Percentiles rank a stretch among this genome's conserved stretches.
Evolutionary conservation across 306 rosid species (phyloP).

Genomic region (Prunus armeniaca): DNA sequence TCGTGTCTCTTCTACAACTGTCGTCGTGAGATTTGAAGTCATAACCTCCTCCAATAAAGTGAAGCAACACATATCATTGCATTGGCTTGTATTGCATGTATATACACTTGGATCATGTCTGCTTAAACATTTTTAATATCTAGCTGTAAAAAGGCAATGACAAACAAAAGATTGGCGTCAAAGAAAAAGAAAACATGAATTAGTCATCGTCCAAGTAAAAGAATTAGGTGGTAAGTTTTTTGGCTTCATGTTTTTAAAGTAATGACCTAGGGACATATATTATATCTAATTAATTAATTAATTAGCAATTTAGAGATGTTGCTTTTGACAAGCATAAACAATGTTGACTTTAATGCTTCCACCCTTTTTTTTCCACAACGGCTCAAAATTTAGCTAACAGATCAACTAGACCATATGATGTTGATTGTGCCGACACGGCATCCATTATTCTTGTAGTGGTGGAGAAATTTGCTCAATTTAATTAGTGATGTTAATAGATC

Average conservation of each 20-base stretch:
- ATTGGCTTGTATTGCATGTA: too few species aligned
- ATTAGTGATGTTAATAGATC: conserved; percentile 15
- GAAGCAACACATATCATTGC: too few species aligned
- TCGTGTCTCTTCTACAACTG: too few species aligned
- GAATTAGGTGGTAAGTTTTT: conserved; percentile 26
- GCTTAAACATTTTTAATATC: too few species aligned
- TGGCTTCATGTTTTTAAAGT: not conserved
- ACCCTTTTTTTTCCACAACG: conserved; percentile 12
- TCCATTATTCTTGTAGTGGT: not conserved
- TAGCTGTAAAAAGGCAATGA: not conserved
- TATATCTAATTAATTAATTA: not conserved
- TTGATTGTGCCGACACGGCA: conserved; percentile 24
- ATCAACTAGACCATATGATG: not conserved
- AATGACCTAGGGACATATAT: not conserved
- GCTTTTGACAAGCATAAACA: conserved; percentile 13
- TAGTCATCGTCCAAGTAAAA: conserved; percentile 22
- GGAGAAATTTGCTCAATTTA: not conserved
- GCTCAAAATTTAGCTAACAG: conserved; percentile 1
- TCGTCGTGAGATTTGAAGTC: too few species aligned
- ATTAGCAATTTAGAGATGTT: not conserved
- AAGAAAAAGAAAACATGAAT: not conserved
- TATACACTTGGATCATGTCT: too few species aligned
- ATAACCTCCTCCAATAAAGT: too few species aligned
- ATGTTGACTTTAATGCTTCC: conserved; percentile 34
- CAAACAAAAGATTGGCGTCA: not conserved